Percentiles rank a stretch among this genome's conserved stretches.
These are phyloP conservation scores for Penicillium desertorum DNA, from an alignment of 495 filamentous ascomycete genomes.

Conservation along the genomic window DNA sequence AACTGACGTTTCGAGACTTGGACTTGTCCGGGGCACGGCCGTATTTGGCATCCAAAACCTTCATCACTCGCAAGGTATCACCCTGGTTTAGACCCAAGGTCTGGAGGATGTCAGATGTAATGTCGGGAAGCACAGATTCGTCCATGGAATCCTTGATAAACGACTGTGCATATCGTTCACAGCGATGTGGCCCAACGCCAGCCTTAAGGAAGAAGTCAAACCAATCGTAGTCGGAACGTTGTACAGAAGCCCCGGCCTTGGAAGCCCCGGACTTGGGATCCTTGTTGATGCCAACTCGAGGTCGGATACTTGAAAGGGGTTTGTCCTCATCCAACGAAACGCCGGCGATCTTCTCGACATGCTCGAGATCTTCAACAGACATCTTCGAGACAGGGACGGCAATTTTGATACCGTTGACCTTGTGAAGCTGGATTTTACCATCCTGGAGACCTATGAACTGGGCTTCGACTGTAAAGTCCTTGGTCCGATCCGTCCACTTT, in stretches of 20 bases:
- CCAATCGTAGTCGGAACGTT: conserved; percentile 83
- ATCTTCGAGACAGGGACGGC: conserved; percentile 94
- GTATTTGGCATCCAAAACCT: conserved; percentile 79
- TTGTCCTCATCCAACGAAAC: conserved; percentile 95
- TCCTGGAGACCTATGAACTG: conserved; percentile 90
- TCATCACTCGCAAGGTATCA: conserved; percentile 93
- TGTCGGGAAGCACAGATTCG: conserved; percentile 82
- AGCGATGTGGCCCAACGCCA: conserved; percentile 86
- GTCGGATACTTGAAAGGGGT: conserved; percentile 75
- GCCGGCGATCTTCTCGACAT: conserved; percentile 84
- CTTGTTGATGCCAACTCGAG: conserved; percentile 24
- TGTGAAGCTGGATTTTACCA: conserved; percentile 97
- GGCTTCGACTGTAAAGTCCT: conserved; percentile 95
- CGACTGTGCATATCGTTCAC: conserved; percentile 87
- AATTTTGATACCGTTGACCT: conserved; percentile 97
- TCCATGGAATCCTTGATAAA: conserved; percentile 94
- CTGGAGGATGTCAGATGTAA: conserved; percentile 75
- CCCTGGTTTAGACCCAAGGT: conserved; percentile 91
- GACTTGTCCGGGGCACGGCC: conserved; percentile 59
- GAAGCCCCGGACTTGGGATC: conserved; percentile 39
- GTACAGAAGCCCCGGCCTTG: conserved; percentile 55
- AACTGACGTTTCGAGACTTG: conserved; percentile 61
- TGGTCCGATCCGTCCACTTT: conserved; percentile 91
- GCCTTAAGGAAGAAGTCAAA: conserved; percentile 96
- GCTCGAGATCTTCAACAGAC: conserved; percentile 91